Evolutionary conservation across 495 filamentous ascomycete species (phyloP).

Genomic region (Xylaria bambusicola): DNA sequence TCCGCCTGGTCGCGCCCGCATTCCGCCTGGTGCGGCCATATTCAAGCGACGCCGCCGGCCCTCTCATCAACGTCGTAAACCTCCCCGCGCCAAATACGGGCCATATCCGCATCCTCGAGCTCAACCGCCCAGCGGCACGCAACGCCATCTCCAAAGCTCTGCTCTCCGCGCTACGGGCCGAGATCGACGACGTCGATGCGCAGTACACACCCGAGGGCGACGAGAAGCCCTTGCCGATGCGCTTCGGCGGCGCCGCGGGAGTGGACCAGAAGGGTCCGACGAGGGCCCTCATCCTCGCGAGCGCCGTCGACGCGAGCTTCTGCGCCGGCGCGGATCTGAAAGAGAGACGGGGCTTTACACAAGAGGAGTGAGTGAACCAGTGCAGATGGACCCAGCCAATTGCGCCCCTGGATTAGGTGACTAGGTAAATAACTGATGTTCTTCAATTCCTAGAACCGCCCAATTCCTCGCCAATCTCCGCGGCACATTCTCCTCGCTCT

Average conservation of each 20-base stretch:
- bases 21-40: conserved; percentile 31
- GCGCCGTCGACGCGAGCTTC: conserved; percentile 76
- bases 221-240: conserved; percentile 38
- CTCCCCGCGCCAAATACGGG: conserved; percentile 79
- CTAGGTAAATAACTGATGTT: not conserved
- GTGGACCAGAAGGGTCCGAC: conserved; percentile 56
- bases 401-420: not conserved
- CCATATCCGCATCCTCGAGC: conserved; percentile 81
- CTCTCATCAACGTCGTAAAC: conserved; percentile 68
- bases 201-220: conserved; percentile 61
- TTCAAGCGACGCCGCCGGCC: conserved; percentile 37
- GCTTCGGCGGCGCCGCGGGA: conserved; percentile 43
- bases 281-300: conserved; percentile 75
- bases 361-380: conserved; percentile 56
- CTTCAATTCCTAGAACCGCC: conserved; percentile 55
- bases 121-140: conserved; percentile 79
- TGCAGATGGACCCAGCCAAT: conserved; percentile 26
- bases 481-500: conserved; percentile 65
- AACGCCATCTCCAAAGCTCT: conserved; percentile 87
- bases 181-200: conserved; percentile 66
- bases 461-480: conserved; percentile 77
- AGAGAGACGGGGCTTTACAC: conserved; percentile 73
- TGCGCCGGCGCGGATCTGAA: conserved; percentile 96
- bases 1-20: conserved; percentile 19
- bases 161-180: conserved; percentile 65